Conservation (phyloP, 202 grass and related monocot species). For the Sporobolus alterniflorus region DNA sequence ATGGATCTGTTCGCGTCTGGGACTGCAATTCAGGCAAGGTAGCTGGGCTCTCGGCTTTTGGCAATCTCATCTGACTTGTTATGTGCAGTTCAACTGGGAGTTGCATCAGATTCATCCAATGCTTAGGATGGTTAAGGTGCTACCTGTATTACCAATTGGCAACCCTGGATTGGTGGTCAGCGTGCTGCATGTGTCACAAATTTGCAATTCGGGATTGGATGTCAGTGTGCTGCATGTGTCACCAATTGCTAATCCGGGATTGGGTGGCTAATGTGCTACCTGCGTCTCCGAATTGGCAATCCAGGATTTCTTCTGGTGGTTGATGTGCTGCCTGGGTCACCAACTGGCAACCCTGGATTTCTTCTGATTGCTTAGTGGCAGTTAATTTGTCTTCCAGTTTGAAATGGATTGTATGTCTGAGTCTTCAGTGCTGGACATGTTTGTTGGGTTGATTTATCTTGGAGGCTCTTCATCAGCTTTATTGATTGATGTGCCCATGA, state of each 20-base stretch:
- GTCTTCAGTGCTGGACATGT: not conserved
- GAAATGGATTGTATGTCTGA: too few relatives aligned
- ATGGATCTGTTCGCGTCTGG: constrained; percentile 60
- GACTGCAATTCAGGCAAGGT: constrained; percentile 65
- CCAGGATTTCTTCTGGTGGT: constrained; percentile 16
- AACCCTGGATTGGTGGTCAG: too few relatives aligned
- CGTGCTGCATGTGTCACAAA: not conserved
- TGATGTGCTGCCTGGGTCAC: not conserved
- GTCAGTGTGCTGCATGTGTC: not conserved
- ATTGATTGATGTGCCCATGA: not conserved
- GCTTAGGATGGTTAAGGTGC: not conserved
- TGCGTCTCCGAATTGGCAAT: not conserved
- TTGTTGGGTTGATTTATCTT: not conserved
- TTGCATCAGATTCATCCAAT: constrained; percentile 1
- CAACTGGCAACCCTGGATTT: constrained; percentile 5
- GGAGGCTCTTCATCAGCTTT: constrained; percentile 7
- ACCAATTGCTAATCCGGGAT: constrained; percentile 8
- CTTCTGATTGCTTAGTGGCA: not conserved
- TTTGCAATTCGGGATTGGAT: not conserved
- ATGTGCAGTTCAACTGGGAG: not conserved
- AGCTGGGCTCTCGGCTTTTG: constrained; percentile 38
- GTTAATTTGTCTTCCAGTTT: too few relatives aligned
- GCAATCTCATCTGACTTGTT: constrained; percentile 15
- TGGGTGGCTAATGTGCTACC: not conserved
- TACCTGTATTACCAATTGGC: too few relatives aligned